Percentiles rank a stretch among this genome's conserved stretches.
Evolutionary conservation across 805 yeast genomes (phyloP).

Genomic region (Saccharomycopsis schoenii): DNA sequence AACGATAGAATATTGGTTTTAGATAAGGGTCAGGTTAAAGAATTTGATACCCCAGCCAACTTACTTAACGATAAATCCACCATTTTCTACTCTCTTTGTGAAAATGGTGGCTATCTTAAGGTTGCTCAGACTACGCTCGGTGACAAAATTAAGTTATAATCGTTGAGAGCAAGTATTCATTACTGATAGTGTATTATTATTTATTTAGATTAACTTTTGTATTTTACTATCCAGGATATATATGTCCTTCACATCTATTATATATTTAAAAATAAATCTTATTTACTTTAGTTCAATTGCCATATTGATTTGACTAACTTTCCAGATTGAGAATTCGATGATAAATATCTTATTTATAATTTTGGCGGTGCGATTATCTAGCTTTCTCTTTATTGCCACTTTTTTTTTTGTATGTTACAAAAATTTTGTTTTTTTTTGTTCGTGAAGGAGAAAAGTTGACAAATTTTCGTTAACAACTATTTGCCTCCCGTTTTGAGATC

Average conservation of each 20-base stretch:
- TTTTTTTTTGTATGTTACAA: not conserved
- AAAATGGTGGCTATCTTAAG: slow-evolving; percentile 24
- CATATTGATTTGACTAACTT: too few relatives aligned
- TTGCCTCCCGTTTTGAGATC: not conserved
- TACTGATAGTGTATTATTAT: not conserved
- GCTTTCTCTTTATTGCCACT: not conserved
- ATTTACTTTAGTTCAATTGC: too few relatives aligned
- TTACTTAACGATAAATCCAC: slow-evolving; percentile 36
- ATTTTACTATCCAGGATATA: too few relatives aligned
- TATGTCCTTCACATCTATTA: not conserved
- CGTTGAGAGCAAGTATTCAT: not conserved
- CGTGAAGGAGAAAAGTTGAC: not conserved
- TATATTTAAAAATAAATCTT: not conserved
- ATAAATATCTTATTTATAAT: not conserved
- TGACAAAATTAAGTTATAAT: not conserved
- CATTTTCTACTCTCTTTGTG: slow-evolving; percentile 45
- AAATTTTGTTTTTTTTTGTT: not conserved
- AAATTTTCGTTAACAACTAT: not conserved
- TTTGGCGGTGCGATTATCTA: not conserved
- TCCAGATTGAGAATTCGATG: not conserved
- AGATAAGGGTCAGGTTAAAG: slow-evolving; percentile 63
- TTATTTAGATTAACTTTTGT: not conserved
- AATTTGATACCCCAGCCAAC: slow-evolving; percentile 60
- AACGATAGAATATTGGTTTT: slow-evolving; percentile 71
- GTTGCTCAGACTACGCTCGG: not conserved